Base-by-base conservation (phyloP, 192 early-diverging fungal genomes). In the Backusella westeae region DNA sequence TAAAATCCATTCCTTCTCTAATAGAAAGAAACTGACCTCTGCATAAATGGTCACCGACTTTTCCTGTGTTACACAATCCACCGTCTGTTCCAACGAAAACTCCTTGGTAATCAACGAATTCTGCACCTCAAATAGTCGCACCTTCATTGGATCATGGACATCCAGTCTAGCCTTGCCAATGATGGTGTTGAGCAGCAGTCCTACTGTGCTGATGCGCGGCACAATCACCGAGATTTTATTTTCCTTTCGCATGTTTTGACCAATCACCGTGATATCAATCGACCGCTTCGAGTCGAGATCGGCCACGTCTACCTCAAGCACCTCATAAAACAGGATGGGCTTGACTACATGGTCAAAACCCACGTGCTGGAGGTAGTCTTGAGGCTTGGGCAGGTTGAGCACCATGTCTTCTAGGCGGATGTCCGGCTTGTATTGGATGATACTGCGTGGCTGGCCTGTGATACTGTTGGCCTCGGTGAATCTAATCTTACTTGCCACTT, bases 281-380 rank as follows among this genome's bases (percentile, higher is more conserved):
- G 78, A 81, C 29, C 90, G 86, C 81, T 96, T 96, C 29, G 75
- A 91, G 72, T 98, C 96, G 26, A 98, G 80, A 81, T 97, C 94
- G 21, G 83, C 82, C 23, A 98, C 85, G 34, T 89, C 85, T n/a
- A 96, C 86, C 42, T 95, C 92, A 67, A 98, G 71, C 32, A 95
- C 85, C 77, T 99, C 96, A 83, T 97, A 99, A 79, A 88, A 91
- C 6, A 99, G 59, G 4, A 87, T 75, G 39, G 82, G 83, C 3
- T 46, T 42, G 6, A 67, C 10, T 0, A 75, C 12, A 17, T 73
- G 21, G 4, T 79, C 77, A 10, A 79, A 46, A 21, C 15, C 34
- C 19, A 74, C 67, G 23, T 34, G 19, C 23, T 74, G 72, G 15
- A 49, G 34, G 42, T 79, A 79, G 12, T 79, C 77, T 19, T 44